These are phyloP conservation scores for Mallotus japonicus DNA, from an alignment of 441 rosid species.

Conservation along the genomic window DNA sequence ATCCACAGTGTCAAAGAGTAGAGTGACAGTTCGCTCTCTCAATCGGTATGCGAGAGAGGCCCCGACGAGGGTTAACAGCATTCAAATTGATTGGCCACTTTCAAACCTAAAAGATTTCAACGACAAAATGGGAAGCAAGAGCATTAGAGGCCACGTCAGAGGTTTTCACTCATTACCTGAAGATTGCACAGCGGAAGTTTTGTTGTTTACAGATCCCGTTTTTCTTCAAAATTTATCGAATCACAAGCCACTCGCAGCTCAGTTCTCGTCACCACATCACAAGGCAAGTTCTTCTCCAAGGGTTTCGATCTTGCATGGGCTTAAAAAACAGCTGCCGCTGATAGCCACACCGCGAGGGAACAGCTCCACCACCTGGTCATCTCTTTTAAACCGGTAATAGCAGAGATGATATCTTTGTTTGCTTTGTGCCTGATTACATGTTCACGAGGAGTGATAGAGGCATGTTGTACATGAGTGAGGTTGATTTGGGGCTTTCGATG, in stretches of 20 bases:
- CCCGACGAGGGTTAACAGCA: too few species aligned
- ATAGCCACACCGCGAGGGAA: constrained; percentile 34
- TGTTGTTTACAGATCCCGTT: too few species aligned
- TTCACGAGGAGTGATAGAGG: constrained; percentile 58
- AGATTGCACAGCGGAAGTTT: too few species aligned
- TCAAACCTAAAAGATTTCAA: too few species aligned
- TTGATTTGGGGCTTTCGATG: constrained; percentile 52
- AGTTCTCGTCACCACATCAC: constrained; percentile 59
- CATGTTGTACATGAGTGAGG: constrained; percentile 65
- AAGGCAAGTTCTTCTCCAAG: constrained; percentile 82
- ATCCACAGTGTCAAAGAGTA: too few species aligned
- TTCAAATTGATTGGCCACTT: too few species aligned
- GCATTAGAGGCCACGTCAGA: too few species aligned
- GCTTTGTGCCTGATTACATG: constrained; percentile 59
- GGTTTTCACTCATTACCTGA: too few species aligned
- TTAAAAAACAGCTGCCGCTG: constrained; percentile 28
- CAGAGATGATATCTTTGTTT: constrained; percentile 45
- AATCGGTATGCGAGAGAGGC: too few species aligned
- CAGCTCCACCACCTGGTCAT: constrained; percentile 53
- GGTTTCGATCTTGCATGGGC: constrained; percentile 86
- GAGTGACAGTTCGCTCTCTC: too few species aligned
- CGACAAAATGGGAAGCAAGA: too few species aligned
- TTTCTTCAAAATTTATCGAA: background rate
- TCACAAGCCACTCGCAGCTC: constrained; percentile 63
- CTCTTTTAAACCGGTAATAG: constrained; percentile 43